Base-by-base conservation (phyloP, 768 basidiomycete genomes). In the Serendipita sp. region DNA sequence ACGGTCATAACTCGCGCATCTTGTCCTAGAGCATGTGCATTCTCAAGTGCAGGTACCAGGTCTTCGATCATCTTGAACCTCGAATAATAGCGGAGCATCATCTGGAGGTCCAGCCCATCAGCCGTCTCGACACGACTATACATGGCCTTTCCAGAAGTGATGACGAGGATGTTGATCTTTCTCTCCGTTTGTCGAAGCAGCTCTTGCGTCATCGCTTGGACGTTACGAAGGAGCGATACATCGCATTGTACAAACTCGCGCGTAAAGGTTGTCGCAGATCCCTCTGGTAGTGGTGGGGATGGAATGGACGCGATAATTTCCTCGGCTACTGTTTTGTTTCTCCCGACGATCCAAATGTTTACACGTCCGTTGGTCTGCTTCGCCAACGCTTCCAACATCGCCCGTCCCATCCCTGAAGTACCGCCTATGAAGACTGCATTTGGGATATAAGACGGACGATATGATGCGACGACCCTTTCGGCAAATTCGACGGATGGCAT, bases 11-110 rank as follows among this genome's bases (percentile, higher is more conserved):
- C 80, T 63, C 78, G 78, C 23, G 77, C 80, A 62, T 81, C 78
- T 66, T 83, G 79, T 3, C 78, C 79, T 0, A 70, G 75, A 2
- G 76, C 77, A 51, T 73, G 74, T 7, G 81, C 81, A 30, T 72
- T 76, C 64, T 72, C 71, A 45, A 84, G 67, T 0, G 75, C 69
- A 1, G 80, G 80, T 15, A 79, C 52, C 3, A 83, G 71, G 28
- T 80, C 79, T n/a, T 74, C 65, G 2, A 77, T 74, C 68, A 83
- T 81, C 66, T 75, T 76, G 79, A 77, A 81, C 44, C 82, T 71
- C 28, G 77, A 73, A 68, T 83, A 83, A 69, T 82, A 82, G 63
- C 80, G 76, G 63, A 81, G 65, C 36, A 76, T 77, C 15, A 79
- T 70, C 68, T 41, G 44, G 23, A 23, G 38, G 32, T 65, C 65